Evolutionary conservation across 768 basidiomycete genomes (phyloP).

Genomic region (Russula sp.): DNA sequence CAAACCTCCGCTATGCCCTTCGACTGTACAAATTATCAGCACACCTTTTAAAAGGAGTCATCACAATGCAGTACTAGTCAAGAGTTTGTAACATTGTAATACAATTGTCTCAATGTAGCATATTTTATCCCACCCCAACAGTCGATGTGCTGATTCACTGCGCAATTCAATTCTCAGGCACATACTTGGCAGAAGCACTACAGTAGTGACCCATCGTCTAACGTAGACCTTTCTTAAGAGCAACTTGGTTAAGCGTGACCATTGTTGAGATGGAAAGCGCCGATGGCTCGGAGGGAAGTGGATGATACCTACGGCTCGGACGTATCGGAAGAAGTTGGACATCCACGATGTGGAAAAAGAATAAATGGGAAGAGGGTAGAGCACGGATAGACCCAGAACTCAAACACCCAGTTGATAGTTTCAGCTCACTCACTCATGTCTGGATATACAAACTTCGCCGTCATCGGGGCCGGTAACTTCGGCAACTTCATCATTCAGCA

Average conservation of each 20-base stretch:
- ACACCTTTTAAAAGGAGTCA: neutral
- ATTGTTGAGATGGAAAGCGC: neutral
- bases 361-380: neutral
- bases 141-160: neutral
- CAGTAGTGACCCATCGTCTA: too few relatives aligned
- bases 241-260: slow-evolving; percentile 4
- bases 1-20: neutral
- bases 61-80: neutral
- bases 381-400: neutral
- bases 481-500: slow-evolving; percentile 27
- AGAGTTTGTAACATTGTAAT: neutral
- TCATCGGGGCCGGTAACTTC: slow-evolving; percentile 28
- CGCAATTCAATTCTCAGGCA: neutral
- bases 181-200: too few relatives aligned
- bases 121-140: neutral
- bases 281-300: neutral
- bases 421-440: slow-evolving; percentile 17
- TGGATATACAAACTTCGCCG: slow-evolving; percentile 27
- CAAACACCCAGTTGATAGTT: neutral
- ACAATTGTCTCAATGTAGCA: neutral
- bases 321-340: too few relatives aligned
- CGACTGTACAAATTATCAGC: neutral
- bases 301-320: neutral
- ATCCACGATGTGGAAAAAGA: neutral
- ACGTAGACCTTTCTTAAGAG: neutral